Base-by-base conservation (phyloP, 2,329 filamentous ascomycete genomes). In the Alternaria novae-zelandiae region DNA sequence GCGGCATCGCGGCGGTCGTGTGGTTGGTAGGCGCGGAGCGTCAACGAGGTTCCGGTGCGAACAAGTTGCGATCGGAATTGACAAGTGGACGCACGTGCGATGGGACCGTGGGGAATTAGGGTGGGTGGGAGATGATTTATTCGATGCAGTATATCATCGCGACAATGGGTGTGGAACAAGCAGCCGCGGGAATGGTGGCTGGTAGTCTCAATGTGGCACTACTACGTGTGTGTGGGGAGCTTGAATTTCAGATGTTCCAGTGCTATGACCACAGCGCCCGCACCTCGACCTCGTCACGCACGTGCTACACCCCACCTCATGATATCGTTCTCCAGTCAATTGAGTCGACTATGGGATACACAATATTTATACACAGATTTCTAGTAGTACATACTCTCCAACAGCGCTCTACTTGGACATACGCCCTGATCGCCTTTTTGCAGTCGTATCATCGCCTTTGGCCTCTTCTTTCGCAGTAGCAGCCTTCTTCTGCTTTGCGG, bases 1-100 rank as follows among this genome's bases (percentile, higher is more conserved):
- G 90, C 71, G 90, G 89, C 90, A 92, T 92, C 70, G 78, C 80
- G 75, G 70, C 60, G 62, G 70, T 28, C 41, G 61, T 59, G 55
- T 61, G 41, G 54, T 25, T 57, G 53, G 57, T 44, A 56, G 57
- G 32, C 61, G 50, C 62, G 63, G 9, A 53, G 36, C 59, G 61
- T 63, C 28, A 43, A 30, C 17, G 54, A 61, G 56, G 55, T 68
- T 63, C 54, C 54, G 59, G 59, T 57, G 61, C 66, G 45, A 66
- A 62, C 28, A 57, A 54, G 65, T 63, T 51, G 45, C 59, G 60
- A 65, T 62, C 64, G 54, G 60, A 66, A 66, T 57, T 50, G 49
- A 47, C 45, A 41, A 28, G 49, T 60, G 15, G 63, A 49, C 15
- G 46, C 47, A 53, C 61, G 51, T 57, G 54, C 43, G 45, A 45